A percentile compares a stretch with the other conserved stretches of the same genome.
Evolutionary conservation across 768 basidiomycete species (phyloP).

Genomic region (Polyporus arcularius): DNA sequence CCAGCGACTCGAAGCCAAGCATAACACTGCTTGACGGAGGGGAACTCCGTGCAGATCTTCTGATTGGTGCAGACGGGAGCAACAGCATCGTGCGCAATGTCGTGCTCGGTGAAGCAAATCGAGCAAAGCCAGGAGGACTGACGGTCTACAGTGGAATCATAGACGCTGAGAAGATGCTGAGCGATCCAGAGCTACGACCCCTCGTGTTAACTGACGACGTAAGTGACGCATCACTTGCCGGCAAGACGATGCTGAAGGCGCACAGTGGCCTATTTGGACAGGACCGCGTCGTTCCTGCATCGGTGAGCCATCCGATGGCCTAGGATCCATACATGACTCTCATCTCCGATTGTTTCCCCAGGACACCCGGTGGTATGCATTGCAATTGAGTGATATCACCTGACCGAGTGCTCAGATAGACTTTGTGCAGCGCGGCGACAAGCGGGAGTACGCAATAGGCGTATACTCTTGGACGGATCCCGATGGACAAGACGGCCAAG

Average conservation of each 20-base stretch:
- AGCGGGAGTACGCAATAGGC: no score
- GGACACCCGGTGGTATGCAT: constrained; percentile 27
- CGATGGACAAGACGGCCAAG: no score
- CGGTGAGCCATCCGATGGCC: constrained; percentile 14
- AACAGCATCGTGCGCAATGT: constrained; percentile 41
- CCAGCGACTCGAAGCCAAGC: constrained; percentile 20
- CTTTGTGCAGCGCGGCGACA: no score
- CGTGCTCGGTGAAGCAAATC: constrained; percentile 35
- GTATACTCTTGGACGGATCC: no score
- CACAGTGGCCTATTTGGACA: constrained; percentile 33
- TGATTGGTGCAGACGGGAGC: constrained; percentile 64
- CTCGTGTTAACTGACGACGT: constrained; percentile 35
- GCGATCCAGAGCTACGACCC: constrained; percentile 41
- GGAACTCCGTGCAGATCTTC: constrained; percentile 50
- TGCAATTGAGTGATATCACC: background rate
- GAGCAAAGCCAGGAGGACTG: constrained; percentile 28
- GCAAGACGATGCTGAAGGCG: background rate
- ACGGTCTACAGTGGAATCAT: constrained; percentile 49
- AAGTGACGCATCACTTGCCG: background rate
- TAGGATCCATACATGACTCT: background rate
- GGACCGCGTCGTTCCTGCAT: constrained; percentile 26
- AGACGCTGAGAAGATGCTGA: constrained; percentile 39
- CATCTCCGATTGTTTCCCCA: constrained; percentile 1
- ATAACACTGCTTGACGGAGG: constrained; percentile 42
- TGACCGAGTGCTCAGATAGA: background rate